Percentiles rank a stretch among this genome's conserved stretches.
Conservation (phyloP, 257 asterid species). For the Salvia splendens region DNA sequence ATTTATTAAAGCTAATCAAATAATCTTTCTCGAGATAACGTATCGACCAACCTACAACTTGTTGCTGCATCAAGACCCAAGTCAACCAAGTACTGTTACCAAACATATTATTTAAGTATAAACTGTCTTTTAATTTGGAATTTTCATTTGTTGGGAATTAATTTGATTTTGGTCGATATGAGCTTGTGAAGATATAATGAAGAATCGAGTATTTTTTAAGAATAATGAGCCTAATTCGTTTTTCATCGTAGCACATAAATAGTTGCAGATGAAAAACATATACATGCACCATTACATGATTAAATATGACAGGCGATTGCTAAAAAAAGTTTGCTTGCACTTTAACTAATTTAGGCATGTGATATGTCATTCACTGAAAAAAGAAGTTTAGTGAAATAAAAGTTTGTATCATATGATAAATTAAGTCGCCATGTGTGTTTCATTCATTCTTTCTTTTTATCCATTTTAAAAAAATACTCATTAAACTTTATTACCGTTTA, state of each 20-base stretch:
- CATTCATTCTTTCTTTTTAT: too few relatives aligned
- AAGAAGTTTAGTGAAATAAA: background rate
- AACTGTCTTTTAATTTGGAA: too few relatives aligned
- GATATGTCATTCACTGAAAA: background rate
- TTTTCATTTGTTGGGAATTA: background rate
- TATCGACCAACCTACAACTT: slow-evolving; percentile 31
- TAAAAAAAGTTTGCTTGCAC: background rate
- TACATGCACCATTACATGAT: too few relatives aligned
- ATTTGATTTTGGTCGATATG: slow-evolving; percentile 25
- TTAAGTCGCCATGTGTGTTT: too few relatives aligned
- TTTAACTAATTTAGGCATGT: background rate
- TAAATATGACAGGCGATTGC: background rate
- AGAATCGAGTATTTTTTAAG: background rate
- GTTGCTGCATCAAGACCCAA: slow-evolving; percentile 40
- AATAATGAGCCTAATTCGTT: background rate
- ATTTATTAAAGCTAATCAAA: background rate
- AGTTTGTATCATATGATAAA: background rate
- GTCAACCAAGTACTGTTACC: slow-evolving; percentile 43
- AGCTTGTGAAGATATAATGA: slow-evolving; percentile 13
- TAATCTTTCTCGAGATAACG: slow-evolving; percentile 14
- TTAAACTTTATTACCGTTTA: too few relatives aligned
- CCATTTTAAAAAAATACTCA: too few relatives aligned
- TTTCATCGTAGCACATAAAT: slow-evolving; percentile 15
- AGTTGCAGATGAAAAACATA: background rate
- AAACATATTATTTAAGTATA: slow-evolving; percentile 26